These are phyloP conservation scores for Pneumocystis jirovecii DNA, from an alignment of 1,139 yeast genomes.

Conservation along the genomic window DNA sequence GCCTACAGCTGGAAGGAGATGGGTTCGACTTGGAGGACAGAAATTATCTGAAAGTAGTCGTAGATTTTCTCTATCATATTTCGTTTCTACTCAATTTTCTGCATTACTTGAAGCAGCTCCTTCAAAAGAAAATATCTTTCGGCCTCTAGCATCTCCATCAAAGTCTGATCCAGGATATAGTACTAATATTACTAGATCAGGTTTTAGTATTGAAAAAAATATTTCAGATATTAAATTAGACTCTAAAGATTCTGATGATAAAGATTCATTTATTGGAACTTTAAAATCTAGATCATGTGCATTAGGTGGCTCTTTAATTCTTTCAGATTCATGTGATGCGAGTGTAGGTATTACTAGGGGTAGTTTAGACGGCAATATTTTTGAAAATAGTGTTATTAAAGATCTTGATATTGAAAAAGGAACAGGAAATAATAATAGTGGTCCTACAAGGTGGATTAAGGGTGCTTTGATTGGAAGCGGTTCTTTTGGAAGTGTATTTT, in stretches of 20 bases:
- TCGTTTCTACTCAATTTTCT: background rate
- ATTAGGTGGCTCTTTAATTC: background rate
- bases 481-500: conserved; percentile 80
- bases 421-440: conserved; percentile 34
- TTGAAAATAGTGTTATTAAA: conserved; percentile 15
- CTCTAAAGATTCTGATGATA: background rate
- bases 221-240: background rate
- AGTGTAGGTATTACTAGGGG: background rate
- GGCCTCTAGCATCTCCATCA: background rate
- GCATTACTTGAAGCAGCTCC: background rate
- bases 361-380: background rate
- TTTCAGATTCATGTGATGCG: background rate
- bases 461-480: conserved; percentile 93
- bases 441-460: conserved; percentile 71
- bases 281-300: background rate
- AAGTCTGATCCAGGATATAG: background rate
- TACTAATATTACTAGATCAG: background rate
- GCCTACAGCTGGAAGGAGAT: conserved; percentile 51
- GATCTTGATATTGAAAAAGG: conserved; percentile 30
- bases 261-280: background rate
- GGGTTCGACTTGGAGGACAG: conserved; percentile 38
- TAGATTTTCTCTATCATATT: background rate
- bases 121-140: background rate
- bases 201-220: background rate
- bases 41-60: conserved; percentile 28